Base-by-base conservation (phyloP, 2,329 filamentous ascomycete species). In the Parasarocladium wereldwijsianum region DNA sequence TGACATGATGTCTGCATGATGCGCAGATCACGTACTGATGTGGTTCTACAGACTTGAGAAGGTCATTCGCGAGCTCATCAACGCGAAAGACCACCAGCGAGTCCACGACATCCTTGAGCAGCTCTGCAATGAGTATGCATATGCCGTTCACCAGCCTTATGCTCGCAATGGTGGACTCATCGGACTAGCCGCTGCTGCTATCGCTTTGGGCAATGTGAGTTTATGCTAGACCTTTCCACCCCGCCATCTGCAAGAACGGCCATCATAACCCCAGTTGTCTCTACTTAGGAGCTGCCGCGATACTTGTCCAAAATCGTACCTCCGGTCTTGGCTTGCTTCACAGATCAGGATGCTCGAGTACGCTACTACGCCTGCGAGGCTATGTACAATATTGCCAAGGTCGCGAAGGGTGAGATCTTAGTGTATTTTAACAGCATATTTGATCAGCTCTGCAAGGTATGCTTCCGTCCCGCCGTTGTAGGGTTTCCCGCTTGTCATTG, bases 311-410 rank as follows among this genome's bases (percentile, higher is more conserved):
- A 86, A 43, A 96, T 98, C 43, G 87, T 98, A 1, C 87, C 87
- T 26, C 92, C 92, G 3, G 90, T 98, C 5, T 68, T 98, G 26
- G 90, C 90, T 31, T 98, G 92, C 62, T 98, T 98, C 55, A 83
- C 82, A 34, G 92, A 98, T 43, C 90, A 96, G 60, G 90, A 98
- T 77, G 86, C 90, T 17, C 73, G 90, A 34, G 90, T 96, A 18
- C 73, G 90, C 39, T 98, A 98, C 54, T 98, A 98, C 57, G 90
- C 90, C 15, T 98, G 90, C 57, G 90, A 98, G 61, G 92, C 86
- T 54, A 98, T 98, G 90, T 98, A 98, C 60, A 98, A 98, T 55
- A 98, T 98, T 49, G 86, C 90, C 47, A 98, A 98, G 58, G 90
- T 98, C 27, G 90, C 87, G 36, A 98, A 98, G 57, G 90, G 92